Conservation (phyloP, 2,329 filamentous ascomycete genomes). For the Sporothrix phasma region DNA sequence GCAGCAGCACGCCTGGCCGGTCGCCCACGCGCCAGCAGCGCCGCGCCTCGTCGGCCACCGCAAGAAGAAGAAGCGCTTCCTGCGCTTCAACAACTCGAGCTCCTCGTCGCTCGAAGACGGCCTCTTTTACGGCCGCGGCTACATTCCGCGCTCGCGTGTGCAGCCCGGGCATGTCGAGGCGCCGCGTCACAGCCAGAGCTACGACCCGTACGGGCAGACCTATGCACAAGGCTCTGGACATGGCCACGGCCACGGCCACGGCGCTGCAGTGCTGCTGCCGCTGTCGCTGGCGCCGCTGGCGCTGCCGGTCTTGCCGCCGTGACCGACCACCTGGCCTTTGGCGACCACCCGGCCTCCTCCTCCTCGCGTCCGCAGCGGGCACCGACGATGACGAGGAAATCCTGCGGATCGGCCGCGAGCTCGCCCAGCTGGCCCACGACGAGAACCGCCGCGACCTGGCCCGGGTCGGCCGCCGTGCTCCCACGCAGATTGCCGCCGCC, state of each 20-base stretch:
- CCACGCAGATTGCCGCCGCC: slow-evolving; percentile 31
- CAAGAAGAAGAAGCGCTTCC: slow-evolving; percentile 34
- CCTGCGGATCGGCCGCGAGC: slow-evolving; percentile 42
- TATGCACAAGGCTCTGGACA: too few species aligned
- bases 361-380: slow-evolving; percentile 19
- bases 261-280: neutral
- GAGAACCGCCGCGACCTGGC: slow-evolving; percentile 42
- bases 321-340: neutral
- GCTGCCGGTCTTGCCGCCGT: neutral
- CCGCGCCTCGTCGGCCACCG: slow-evolving; percentile 10
- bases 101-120: slow-evolving; percentile 47
- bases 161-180: slow-evolving; percentile 6
- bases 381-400: slow-evolving; percentile 45
- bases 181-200: neutral
- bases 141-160: slow-evolving; percentile 23
- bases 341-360: neutral
- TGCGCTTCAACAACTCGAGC: slow-evolving; percentile 41
- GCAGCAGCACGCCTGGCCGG: slow-evolving; percentile 10
- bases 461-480: slow-evolving; percentile 30
- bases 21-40: slow-evolving; percentile 7
- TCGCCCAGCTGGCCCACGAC: slow-evolving; percentile 42
- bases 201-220: too few species aligned
- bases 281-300: neutral
- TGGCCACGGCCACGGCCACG: slow-evolving; percentile 4
- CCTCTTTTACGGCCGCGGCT: slow-evolving; percentile 46